Conservation (phyloP, 768 basidiomycete genomes). For the Lyophyllum decastes region DNA sequence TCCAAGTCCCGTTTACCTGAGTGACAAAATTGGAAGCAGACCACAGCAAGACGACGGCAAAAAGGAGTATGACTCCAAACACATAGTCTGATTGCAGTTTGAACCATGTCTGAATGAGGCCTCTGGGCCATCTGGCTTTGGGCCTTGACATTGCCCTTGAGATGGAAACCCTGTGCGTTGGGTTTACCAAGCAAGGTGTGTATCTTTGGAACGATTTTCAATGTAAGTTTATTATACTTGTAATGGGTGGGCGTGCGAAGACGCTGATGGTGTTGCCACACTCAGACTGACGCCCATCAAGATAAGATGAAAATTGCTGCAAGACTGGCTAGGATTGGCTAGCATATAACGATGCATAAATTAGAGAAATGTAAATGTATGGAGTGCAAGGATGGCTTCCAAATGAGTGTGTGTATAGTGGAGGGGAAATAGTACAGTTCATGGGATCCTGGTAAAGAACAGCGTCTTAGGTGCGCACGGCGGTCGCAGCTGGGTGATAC, state of each 20-base stretch:
- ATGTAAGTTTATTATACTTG: not conserved
- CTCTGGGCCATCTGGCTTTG: not conserved
- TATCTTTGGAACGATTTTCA: constrained; percentile 1
- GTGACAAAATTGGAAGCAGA: constrained; percentile 87
- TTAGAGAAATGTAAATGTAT: not conserved
- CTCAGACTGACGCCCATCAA: too few species aligned
- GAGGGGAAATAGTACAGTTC: not conserved
- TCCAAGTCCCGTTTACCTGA: constrained; percentile 49
- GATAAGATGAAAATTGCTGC: not conserved
- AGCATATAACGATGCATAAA: not conserved
- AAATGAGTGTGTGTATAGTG: constrained; percentile 1
- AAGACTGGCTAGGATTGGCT: not conserved
- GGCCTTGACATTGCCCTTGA: constrained; percentile 1
- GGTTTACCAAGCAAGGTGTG: not conserved
- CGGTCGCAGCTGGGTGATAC: constrained; percentile 48
- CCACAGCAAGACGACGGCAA: constrained; percentile 85
- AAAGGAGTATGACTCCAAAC: constrained; percentile 67
- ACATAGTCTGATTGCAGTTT: constrained; percentile 36
- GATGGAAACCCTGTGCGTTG: not conserved
- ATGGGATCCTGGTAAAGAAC: not conserved
- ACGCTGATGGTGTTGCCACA: not conserved
- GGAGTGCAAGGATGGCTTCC: not conserved
- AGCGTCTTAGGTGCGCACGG: constrained; percentile 11
- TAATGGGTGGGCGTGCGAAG: not conserved
- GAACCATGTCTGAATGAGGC: constrained; percentile 9